Base-by-base conservation (phyloP, 345 rosid species). In the rapeseed (Brassica napus) region DNA sequence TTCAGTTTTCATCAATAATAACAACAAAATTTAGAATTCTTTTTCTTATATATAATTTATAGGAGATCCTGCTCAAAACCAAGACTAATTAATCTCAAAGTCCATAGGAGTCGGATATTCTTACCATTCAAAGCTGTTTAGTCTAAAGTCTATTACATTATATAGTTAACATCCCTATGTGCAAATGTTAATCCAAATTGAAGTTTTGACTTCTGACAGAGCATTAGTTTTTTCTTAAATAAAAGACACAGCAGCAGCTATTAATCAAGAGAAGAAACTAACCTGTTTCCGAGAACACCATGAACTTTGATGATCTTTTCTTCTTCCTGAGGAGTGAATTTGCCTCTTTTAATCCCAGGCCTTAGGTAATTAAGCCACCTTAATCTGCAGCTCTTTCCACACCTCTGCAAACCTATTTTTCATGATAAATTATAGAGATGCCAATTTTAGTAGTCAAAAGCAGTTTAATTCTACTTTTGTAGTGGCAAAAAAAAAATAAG, bases 321-420 rank as follows among this genome's bases (percentile, higher is more conserved):
- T 73, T 79, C 82, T 72, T 79, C 82, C 8, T 67, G 39, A 67
- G 73, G 42, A 67, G 69, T 79, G 69, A 79, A 79, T 59, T 73
- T 67, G 64, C 82, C 82, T 79, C 31, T 79, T 47, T 28, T 79
- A 23, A 79, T 72, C 11, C 82, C 81, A 39, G 82, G 82, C 68
- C 62, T 57, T 42, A 78, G 72, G 66, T 78, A 78, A 58, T 78
- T 78, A 65, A 78, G 77, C 81, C 81, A 78, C 72, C 81, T 78
- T 71, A 78, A 72, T 65, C 81, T 64, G 62, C 82, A 79, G 73
- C 82, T 79, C 66, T 79, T 79, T 11, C 82, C 82, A 79, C 82
- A 79, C 24, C 82, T 79, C 63, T 32, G 54, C 69, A 79, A 79
- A 44, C 77, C 82, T 79, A 42, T 52, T 10, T 42, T 71, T 3